phyloP scores from a whole-genome alignment of 352 stramenopile species.

The Bremia lactucae region DNA sequence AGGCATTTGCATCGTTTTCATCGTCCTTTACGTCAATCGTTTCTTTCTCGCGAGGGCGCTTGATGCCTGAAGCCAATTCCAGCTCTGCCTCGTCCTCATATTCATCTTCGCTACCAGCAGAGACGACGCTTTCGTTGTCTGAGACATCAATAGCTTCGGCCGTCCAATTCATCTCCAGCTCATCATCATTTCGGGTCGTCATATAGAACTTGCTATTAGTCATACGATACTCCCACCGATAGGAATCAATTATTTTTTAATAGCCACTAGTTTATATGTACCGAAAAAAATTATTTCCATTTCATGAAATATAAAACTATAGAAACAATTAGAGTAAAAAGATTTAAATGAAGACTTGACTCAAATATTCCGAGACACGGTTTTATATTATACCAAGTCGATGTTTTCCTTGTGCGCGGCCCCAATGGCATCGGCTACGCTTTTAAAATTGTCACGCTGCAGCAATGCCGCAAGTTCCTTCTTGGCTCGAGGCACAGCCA shows the following conservation, averaged over 20 bases:
- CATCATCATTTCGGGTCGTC: conserved; percentile 36
- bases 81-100: conserved; percentile 63
- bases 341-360: too few species aligned
- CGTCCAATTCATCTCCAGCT: conserved; percentile 58
- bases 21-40: conserved; percentile 7
- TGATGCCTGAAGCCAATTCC: conserved; percentile 31
- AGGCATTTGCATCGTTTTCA: conserved; percentile 2
- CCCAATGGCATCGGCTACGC: conserved; percentile 80
- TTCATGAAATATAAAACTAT: too few species aligned
- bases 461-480: conserved; percentile 80
- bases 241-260: too few species aligned
- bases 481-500: conserved; percentile 83
- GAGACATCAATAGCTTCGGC: conserved; percentile 26
- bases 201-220: too few species aligned
- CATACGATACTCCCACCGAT: too few species aligned
- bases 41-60: conserved; percentile 33
- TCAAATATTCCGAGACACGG: too few species aligned
- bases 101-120: conserved; percentile 68
- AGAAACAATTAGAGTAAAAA: too few species aligned
- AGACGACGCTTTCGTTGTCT: conserved; percentile 43
- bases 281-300: too few species aligned
- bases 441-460: conserved; percentile 68
- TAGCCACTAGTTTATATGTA: too few species aligned
- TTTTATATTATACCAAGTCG: too few species aligned
- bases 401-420: conserved; percentile 51